These are phyloP conservation scores for Trichoderma koningii DNA, from an alignment of 2,329 filamentous ascomycete genomes.

Conservation along the genomic window DNA sequence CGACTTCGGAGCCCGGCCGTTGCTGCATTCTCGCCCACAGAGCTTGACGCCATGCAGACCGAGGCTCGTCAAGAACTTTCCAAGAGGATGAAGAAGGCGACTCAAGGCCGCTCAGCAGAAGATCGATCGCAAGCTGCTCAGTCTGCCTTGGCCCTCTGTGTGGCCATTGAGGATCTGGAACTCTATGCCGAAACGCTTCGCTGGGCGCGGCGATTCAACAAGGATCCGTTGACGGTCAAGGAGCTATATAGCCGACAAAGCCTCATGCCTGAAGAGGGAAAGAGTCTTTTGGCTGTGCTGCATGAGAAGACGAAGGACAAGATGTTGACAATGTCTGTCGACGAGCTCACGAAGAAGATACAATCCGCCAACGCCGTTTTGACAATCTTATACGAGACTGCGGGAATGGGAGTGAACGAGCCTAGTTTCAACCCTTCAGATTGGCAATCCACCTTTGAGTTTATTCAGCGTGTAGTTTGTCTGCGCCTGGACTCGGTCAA, in stretches of 20 bases:
- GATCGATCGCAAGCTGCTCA: slow-evolving; percentile 35
- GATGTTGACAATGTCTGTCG: not conserved
- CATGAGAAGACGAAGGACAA: not conserved
- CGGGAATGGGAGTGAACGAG: slow-evolving; percentile 2
- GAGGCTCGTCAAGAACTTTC: slow-evolving; percentile 27
- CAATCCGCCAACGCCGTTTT: slow-evolving; percentile 7
- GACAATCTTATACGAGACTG: slow-evolving; percentile 3
- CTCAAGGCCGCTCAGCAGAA: slow-evolving; percentile 31
- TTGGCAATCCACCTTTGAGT: not conserved
- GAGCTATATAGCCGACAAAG: slow-evolving; percentile 29
- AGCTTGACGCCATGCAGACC: not conserved
- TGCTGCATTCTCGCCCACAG: not conserved
- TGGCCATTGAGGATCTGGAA: slow-evolving; percentile 34
- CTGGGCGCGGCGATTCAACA: slow-evolving; percentile 39
- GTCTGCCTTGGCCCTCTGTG: slow-evolving; percentile 35
- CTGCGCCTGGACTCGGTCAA: not conserved
- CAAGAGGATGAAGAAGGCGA: slow-evolving; percentile 32
- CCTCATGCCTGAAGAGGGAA: slow-evolving; percentile 30
- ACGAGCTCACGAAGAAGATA: not conserved
- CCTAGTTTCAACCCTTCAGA: slow-evolving; percentile 1
- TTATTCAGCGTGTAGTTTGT: not conserved
- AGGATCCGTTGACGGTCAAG: slow-evolving; percentile 30
- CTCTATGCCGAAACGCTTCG: slow-evolving; percentile 32
- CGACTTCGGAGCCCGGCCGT: not conserved
- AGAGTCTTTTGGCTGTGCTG: slow-evolving; percentile 24